A percentile compares a stretch with the other conserved stretches of the same genome.
Evolutionary conservation across 2,329 filamentous ascomycete genomes (phyloP).

Genomic region (Trichophyton mentagrophytes): DNA sequence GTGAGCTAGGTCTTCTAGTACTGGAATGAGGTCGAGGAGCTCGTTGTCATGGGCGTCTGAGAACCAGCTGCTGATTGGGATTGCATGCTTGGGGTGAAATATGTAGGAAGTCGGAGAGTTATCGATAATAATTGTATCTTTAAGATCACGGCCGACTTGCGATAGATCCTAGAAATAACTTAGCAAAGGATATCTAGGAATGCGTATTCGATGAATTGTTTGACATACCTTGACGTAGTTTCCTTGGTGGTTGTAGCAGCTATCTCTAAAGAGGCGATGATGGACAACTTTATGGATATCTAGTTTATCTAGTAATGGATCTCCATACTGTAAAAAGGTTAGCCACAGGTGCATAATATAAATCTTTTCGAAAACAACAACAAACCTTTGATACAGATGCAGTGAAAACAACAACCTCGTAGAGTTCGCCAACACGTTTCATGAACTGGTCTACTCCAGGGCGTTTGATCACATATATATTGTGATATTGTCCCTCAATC

Average conservation of each 20-base stretch:
- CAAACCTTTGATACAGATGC: slow-evolving; percentile 91
- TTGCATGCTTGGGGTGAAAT: slow-evolving; percentile 96
- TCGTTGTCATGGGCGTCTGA: slow-evolving; percentile 99
- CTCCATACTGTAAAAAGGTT: slow-evolving; percentile 58
- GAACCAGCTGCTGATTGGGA: slow-evolving; percentile 99
- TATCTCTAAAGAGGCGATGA: slow-evolving; percentile 91
- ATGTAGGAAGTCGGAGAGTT: slow-evolving; percentile 99
- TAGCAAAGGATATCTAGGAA: no score
- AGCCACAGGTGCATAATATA: slow-evolving; percentile 1
- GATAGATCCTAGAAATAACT: slow-evolving; percentile 57
- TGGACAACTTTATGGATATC: slow-evolving; percentile 97
- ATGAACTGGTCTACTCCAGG: slow-evolving; percentile 98
- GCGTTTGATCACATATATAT: slow-evolving; percentile 98
- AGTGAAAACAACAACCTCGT: slow-evolving; percentile 97
- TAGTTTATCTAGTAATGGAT: slow-evolving; percentile 87
- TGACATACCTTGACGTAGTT: slow-evolving; percentile 79
- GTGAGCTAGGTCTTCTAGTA: slow-evolving; percentile 90
- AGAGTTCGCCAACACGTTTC: slow-evolving; percentile 94
- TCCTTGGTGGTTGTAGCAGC: slow-evolving; percentile 97
- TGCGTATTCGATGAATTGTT: neutral
- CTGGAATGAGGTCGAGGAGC: slow-evolving; percentile 89
- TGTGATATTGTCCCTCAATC: slow-evolving; percentile 97
- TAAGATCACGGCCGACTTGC: slow-evolving; percentile 86
- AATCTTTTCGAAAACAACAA: slow-evolving; percentile 11
- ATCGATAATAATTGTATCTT: slow-evolving; percentile 98